Base-by-base conservation (phyloP, 441 rosid species). In the Francoa sonchifolia region DNA sequence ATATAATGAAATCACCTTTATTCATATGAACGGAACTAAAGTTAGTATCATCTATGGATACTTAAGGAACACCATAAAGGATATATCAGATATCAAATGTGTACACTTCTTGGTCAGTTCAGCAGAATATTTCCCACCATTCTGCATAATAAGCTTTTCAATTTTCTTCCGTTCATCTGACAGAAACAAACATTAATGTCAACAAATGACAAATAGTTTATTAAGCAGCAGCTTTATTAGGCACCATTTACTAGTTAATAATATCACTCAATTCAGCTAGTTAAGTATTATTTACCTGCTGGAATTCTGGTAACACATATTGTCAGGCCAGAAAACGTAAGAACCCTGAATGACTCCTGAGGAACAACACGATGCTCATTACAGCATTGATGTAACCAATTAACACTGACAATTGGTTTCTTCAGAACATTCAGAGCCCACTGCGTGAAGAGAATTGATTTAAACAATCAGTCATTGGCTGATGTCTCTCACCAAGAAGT, bases 281-380 rank as follows among this genome's bases (percentile, higher is more conserved):
- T 20, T 9, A 10, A 39, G 15, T 14, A 25, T 46, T 32, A 26
- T 55, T 57, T 57, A 86, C 97, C 97, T 81, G 86, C 69, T 35
- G 72, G 67, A 57, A 81, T 61, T 69, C 72, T 64, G 20, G 99
- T 77, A 48, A 92, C 94, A 42, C 77, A 73, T 42, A 92, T 79
- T 36, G 65, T 68, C 63, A 92, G 65, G 57, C 99, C 99, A 50
- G 69, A 64, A 64, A 92, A 92, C 17, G 99, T 92, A 63, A 72
- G 97, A 76, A 87, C 79, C 69, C 72, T 75, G 65, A 64, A 77
- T 11, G 79, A 54, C 53, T 83, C 97, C 55, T 75, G 95, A 49
- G 99, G 85, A 61, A 92, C 97, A 62, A 87, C 74, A 39, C 94
- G 99, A 42, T 92, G 99, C 70, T 92, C 99, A 50, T 30, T 74